Evolutionary conservation across 805 yeast genomes (phyloP).

Genomic region (Maudiozyma saulgeensis): DNA sequence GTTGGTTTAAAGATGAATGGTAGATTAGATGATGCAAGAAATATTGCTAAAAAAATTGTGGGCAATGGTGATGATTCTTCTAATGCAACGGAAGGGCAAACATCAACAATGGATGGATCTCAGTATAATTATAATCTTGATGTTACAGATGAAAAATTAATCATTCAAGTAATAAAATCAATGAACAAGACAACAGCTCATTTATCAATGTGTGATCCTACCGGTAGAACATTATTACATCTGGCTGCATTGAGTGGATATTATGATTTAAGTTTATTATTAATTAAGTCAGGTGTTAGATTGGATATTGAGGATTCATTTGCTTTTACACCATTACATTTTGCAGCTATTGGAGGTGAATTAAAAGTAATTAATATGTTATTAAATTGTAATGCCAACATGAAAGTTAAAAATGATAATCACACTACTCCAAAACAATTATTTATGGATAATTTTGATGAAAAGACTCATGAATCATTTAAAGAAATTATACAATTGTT

Average conservation of each 20-base stretch:
- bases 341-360: constrained; percentile 71
- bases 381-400: constrained; percentile 54
- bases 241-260: constrained; percentile 74
- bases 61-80: constrained; percentile 34
- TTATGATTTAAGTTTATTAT: constrained; percentile 45
- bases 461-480: not conserved
- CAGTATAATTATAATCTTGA: not conserved
- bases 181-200: constrained; percentile 58
- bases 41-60: constrained; percentile 84
- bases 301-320: constrained; percentile 66
- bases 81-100: not conserved
- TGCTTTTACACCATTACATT: constrained; percentile 82
- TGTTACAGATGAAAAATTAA: constrained; percentile 31
- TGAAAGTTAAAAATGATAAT: constrained; percentile 41
- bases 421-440: constrained; percentile 34
- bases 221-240: constrained; percentile 85
- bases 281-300: constrained; percentile 58
- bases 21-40: constrained; percentile 85
- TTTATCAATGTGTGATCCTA: constrained; percentile 69
- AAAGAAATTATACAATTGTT: constrained; percentile 27
- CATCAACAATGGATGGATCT: not conserved
- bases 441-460: constrained; percentile 21
- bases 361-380: constrained; percentile 54
- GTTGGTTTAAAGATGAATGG: constrained; percentile 97
- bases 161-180: constrained; percentile 50